Evolutionary conservation across 1,284 basidiomycete genomes (phyloP).

Genomic region (Takashimella koratensis): DNA sequence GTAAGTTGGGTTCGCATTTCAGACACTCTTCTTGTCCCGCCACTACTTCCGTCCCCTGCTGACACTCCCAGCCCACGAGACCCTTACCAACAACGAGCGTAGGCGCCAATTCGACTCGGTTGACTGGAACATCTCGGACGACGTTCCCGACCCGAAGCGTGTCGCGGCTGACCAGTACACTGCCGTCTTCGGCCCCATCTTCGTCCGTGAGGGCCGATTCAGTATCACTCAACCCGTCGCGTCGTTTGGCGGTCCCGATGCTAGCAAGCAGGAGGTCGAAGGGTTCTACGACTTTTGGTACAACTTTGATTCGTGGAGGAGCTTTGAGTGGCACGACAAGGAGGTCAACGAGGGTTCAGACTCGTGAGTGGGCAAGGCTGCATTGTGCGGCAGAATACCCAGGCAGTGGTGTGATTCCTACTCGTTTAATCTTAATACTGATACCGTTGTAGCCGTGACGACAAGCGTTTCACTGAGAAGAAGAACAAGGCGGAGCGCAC

Average conservation of each 20-base stretch:
- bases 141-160: conserved; percentile 61
- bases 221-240: conserved; percentile 85
- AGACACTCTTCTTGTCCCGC: no score
- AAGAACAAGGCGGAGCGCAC: conserved; percentile 98
- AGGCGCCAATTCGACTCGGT: conserved; percentile 96
- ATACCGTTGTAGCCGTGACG: conserved; percentile 93
- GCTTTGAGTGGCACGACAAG: conserved; percentile 98
- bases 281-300: conserved; percentile 99
- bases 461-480: conserved; percentile 98
- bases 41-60: no score
- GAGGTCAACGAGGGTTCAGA: conserved; percentile 98
- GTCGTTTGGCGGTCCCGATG: conserved; percentile 66
- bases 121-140: conserved; percentile 79
- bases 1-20: conserved; percentile 25
- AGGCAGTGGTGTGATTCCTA: no score
- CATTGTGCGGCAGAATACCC: no score
- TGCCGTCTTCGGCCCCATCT: conserved; percentile 67
- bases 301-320: conserved; percentile 98
- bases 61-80: conserved; percentile 66
- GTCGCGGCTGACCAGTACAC: conserved; percentile 59
- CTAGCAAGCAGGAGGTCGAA: conserved; percentile 79
- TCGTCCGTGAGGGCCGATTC: conserved; percentile 88
- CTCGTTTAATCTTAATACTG: no score
- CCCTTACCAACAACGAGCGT: conserved; percentile 79
- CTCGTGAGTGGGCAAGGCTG: conserved; percentile 64